These are phyloP conservation scores for Penicillium manginii DNA, from an alignment of 495 filamentous ascomycete genomes.

Conservation along the genomic window DNA sequence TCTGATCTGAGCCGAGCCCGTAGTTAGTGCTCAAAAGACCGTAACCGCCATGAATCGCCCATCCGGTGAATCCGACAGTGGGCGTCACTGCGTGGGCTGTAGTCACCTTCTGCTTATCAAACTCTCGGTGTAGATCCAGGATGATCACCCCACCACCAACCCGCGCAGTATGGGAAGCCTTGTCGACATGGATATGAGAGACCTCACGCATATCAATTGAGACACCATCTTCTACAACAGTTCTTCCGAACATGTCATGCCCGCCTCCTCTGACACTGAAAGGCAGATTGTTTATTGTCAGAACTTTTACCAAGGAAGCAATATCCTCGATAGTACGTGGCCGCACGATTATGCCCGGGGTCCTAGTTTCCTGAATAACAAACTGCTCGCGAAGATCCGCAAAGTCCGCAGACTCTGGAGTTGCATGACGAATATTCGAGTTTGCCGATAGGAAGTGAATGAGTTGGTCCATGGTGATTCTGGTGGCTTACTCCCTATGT, in stretches of 20 bases:
- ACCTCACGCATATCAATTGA: constrained; percentile 46
- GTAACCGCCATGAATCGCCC: constrained; percentile 45
- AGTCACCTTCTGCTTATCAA: constrained; percentile 12
- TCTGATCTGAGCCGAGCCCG: constrained; percentile 45
- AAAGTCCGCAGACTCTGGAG: constrained; percentile 14
- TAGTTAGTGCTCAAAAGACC: constrained; percentile 34
- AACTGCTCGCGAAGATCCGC: constrained; percentile 9
- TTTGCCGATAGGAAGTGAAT: constrained; percentile 14
- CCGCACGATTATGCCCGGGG: constrained; percentile 25
- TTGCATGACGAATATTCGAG: constrained; percentile 15
- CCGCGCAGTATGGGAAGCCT: constrained; percentile 27
- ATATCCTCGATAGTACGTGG: constrained; percentile 40
- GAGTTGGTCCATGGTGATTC: constrained; percentile 14
- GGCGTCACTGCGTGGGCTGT: constrained; percentile 15
- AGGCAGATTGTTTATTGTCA: constrained; percentile 21
- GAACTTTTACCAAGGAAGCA: constrained; percentile 28
- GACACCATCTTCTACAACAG: constrained; percentile 26
- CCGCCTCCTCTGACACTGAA: constrained; percentile 43
- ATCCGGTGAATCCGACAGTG: constrained; percentile 40
- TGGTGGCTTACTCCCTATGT: no score
- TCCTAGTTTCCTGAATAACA: constrained; percentile 14
- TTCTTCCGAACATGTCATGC: constrained; percentile 38
- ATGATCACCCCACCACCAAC: constrained; percentile 40
- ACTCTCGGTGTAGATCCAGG: constrained; percentile 12
- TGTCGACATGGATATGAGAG: constrained; percentile 30